Conservation (phyloP, 768 basidiomycete genomes). For the Mycena belliarum region DNA sequence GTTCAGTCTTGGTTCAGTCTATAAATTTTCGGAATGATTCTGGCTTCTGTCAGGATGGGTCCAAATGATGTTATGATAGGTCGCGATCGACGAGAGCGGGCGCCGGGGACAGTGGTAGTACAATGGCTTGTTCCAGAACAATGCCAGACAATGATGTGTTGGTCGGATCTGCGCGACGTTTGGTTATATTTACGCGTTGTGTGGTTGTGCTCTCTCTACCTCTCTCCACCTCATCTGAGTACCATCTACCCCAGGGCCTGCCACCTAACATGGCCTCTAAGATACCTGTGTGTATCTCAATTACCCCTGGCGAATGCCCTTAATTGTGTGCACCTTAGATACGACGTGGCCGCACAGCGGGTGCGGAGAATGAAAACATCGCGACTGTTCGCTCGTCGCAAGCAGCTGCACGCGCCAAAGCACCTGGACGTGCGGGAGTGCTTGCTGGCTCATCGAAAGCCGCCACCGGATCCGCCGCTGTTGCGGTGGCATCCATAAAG, state of each 20-base stretch:
- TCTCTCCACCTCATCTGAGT: not conserved
- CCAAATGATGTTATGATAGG: too few species aligned
- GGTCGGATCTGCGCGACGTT: too few species aligned
- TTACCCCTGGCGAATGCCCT: not conserved
- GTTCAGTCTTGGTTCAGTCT: too few species aligned
- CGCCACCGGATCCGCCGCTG: not conserved
- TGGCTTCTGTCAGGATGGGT: too few species aligned
- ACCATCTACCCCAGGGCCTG: not conserved
- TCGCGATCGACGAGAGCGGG: too few species aligned
- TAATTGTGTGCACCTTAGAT: conserved; percentile 1
- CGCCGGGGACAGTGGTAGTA: too few species aligned
- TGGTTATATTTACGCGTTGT: not conserved
- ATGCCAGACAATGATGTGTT: too few species aligned
- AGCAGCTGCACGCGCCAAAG: conserved; percentile 3
- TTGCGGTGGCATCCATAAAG: conserved; percentile 2
- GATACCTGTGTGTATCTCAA: conserved; percentile 6
- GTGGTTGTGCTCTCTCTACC: not conserved
- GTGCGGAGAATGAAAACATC: conserved; percentile 19
- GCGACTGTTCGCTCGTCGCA: not conserved
- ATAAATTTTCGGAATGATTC: too few species aligned
- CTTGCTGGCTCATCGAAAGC: not conserved
- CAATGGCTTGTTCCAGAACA: too few species aligned
- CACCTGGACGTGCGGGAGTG: not conserved
- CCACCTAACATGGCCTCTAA: conserved; percentile 15
- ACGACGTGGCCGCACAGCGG: conserved; percentile 13